Evolutionary conservation across 164 flowering plant species (phyloP), one percentile per base, ranked within the genome.

Genomic region (Dillenia turbinata): DNA sequence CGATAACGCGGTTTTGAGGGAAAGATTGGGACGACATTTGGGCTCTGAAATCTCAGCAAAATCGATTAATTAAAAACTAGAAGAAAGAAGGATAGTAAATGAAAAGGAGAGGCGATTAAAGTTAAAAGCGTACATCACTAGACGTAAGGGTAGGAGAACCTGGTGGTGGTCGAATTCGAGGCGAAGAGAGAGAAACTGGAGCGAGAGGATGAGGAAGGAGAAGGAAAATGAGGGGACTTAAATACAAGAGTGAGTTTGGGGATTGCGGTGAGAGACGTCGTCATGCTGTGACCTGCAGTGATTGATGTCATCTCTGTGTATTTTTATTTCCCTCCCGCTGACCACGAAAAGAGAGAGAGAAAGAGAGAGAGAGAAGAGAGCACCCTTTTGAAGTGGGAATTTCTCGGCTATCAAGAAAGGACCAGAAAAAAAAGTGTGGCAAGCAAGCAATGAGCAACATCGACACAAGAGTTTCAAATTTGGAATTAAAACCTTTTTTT

Each of bases 1-100:
- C 94, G 16, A 84, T 77, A 26, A 73, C 62, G 48, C 83, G 71
- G 49, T 78, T 69, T 51, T 84, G 75, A 1, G 94, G 83, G 19
- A 75, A 75, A 61, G 87, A 76, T 62, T 81, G 78, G 50, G 73
- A 65, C 12, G 77, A 70, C 78, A 82, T 83, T 58, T 59, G 66
- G 46, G 54, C 61, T 47, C 73, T 78, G 76, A 56, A 70, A 73
- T 45, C 52, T 51, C 54, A 15, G 16, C 15, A 55, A 55, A 22
- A 10, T 54, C 11, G 6, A 54, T 24, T 10, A 1, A 17, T 51
- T 51, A 51, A 19, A 57, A 44, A 40, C 12, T 12, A 1, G 19
- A 43, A 10, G 49, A 17, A 26, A 26, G 33, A 26, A 26, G 33
- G 1, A 2, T 26, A 26, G 33, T 2, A 9, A 19, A 59, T 44